A percentile compares a stretch with the other conserved stretches of the same genome.
phyloP scores from a whole-genome alignment of 2,329 filamentous ascomycete genomes.

The Graphilbum sp. region DNA sequence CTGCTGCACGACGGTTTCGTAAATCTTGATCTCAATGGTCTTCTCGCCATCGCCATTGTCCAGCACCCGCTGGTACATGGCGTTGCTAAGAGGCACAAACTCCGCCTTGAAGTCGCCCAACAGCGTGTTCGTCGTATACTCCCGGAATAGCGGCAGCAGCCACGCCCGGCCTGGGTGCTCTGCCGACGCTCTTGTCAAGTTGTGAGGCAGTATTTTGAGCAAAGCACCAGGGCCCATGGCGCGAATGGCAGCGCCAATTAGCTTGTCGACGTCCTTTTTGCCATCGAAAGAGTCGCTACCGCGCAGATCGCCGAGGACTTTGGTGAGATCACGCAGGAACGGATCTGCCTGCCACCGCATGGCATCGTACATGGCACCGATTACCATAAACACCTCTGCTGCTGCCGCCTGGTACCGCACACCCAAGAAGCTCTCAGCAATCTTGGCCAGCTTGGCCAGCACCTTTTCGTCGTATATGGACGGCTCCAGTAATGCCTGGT shows the following conservation, averaged over 20 bases:
- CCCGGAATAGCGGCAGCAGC: constrained; percentile 82
- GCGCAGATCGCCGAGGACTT: constrained; percentile 71
- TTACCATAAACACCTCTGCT: constrained; percentile 84
- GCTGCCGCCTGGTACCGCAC: constrained; percentile 90
- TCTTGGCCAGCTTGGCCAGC: constrained; percentile 62
- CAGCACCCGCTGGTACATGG: constrained; percentile 76
- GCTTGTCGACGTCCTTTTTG: constrained; percentile 87
- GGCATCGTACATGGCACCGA: constrained; percentile 73
- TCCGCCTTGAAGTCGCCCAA: constrained; percentile 72
- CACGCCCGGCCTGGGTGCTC: constrained; percentile 78
- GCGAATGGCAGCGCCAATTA: constrained; percentile 73
- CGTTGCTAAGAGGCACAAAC: constrained; percentile 76
- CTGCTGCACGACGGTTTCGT: constrained; percentile 88
- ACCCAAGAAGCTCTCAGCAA: constrained; percentile 58
- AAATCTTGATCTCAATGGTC: constrained; percentile 94
- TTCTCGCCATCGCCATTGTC: constrained; percentile 71
- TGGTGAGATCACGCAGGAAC: constrained; percentile 58
- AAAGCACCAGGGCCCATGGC: constrained; percentile 83
- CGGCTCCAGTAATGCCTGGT: constrained; percentile 68
- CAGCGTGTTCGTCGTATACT: constrained; percentile 78
- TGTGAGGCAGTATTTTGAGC: constrained; percentile 68
- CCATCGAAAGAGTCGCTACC: constrained; percentile 76
- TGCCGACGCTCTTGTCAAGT: constrained; percentile 60
- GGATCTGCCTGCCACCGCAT: constrained; percentile 74
- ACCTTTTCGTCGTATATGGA: constrained; percentile 87